These are phyloP conservation scores for Phytopythium cucurbitacearum DNA, from an alignment of 352 stramenopile genomes.

Conservation along the genomic window DNA sequence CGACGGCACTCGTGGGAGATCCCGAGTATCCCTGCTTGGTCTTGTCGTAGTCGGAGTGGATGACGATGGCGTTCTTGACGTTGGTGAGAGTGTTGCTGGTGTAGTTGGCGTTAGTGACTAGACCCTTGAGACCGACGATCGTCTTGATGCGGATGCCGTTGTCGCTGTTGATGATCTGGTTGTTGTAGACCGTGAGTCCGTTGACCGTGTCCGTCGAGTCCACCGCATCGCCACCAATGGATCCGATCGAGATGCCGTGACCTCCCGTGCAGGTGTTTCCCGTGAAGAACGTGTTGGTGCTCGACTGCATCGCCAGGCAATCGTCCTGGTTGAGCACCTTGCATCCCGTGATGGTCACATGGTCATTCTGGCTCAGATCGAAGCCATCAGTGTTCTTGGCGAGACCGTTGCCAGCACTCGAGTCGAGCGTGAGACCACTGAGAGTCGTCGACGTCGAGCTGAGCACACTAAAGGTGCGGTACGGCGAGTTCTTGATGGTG, in stretches of 20 bases:
- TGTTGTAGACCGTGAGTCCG: constrained; percentile 22
- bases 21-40: constrained; percentile 21
- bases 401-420: constrained; percentile 12
- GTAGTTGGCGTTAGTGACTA: constrained; percentile 15
- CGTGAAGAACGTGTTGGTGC: constrained; percentile 18
- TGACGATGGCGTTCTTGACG: constrained; percentile 19
- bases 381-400: constrained; percentile 18
- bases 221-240: constrained; percentile 12
- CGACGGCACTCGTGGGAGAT: constrained; percentile 15
- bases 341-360: constrained; percentile 21
- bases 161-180: constrained; percentile 19
- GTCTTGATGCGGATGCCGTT: constrained; percentile 27
- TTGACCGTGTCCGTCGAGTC: constrained; percentile 17
- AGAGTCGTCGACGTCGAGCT: constrained; percentile 17
- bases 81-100: constrained; percentile 13
- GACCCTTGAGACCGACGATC: constrained; percentile 10
- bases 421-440: constrained; percentile 16
- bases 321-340: constrained; percentile 23
- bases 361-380: constrained; percentile 17
- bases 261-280: constrained; percentile 14
- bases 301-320: constrained; percentile 25
- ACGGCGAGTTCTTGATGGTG: constrained; percentile 41
- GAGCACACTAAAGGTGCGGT: constrained; percentile 33
- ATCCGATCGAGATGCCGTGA: constrained; percentile 20
- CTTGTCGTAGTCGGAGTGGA: constrained; percentile 29